Conservation (phyloP, 352 stramenopile genomes). For the Phytophthora nicotianae region DNA sequence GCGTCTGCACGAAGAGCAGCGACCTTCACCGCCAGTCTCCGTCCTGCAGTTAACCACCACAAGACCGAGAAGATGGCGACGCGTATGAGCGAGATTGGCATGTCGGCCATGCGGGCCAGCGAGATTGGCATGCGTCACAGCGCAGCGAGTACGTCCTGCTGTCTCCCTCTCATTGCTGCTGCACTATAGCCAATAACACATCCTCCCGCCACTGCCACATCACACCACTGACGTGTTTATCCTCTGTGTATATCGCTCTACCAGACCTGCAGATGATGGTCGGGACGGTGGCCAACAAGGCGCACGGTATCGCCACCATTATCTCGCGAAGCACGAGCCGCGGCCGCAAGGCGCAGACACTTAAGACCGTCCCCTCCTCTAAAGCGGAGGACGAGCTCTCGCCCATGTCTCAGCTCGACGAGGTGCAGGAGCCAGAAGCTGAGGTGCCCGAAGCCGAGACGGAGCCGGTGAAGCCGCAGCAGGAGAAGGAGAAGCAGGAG, state of each 20-base stretch:
- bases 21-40: constrained; percentile 16
- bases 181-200: constrained; percentile 7
- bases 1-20: constrained; percentile 19
- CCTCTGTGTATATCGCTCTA: constrained; percentile 9
- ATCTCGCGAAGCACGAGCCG: constrained; percentile 29
- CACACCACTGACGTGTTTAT: constrained; percentile 25
- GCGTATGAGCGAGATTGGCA: constrained; percentile 41
- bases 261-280: constrained; percentile 44
- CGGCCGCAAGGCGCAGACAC: constrained; percentile 15
- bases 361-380: constrained; percentile 32
- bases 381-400: constrained; percentile 35
- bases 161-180: not conserved
- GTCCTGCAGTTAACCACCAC: not conserved
- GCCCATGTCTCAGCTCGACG: constrained; percentile 32
- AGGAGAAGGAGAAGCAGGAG: constrained; percentile 11
- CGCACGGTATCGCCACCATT: constrained; percentile 33
- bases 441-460: constrained; percentile 24
- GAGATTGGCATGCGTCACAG: constrained; percentile 49
- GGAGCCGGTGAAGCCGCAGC: constrained; percentile 8
- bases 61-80: constrained; percentile 27
- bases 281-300: constrained; percentile 37
- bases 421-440: constrained; percentile 25
- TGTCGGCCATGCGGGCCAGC: constrained; percentile 40
- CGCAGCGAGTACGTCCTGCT: constrained; percentile 32
- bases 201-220: constrained; percentile 20